Percentiles rank a stretch among this genome's conserved stretches.
phyloP scores from a whole-genome alignment of 1,284 basidiomycete species.

The Papiliotrema nemorosa region DNA sequence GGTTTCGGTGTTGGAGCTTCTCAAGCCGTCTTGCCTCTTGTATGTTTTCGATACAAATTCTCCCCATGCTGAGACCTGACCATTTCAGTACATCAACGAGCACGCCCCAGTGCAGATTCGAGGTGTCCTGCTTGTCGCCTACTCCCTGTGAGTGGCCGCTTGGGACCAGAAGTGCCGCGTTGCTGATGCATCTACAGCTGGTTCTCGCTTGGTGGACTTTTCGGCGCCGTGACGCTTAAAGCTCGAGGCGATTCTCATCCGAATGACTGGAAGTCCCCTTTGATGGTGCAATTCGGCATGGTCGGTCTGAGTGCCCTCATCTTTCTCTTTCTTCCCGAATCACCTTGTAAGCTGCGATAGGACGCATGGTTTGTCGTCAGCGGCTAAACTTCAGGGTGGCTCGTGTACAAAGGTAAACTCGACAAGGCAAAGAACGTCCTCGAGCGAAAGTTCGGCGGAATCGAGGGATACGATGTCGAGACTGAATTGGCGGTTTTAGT shows the following conservation, averaged over 20 bases:
- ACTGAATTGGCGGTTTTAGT: conserved; percentile 22
- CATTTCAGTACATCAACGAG: conserved; percentile 7
- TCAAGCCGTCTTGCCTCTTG: conserved; percentile 22
- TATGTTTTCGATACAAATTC: conserved; percentile 1
- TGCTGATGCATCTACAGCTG: too few species aligned
- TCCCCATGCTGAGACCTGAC: not conserved
- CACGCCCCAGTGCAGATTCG: not conserved
- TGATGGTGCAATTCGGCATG: not conserved
- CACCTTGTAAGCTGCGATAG: conserved; percentile 17
- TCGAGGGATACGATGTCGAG: conserved; percentile 28
- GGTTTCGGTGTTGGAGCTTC: conserved; percentile 25
- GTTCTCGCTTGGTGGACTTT: not conserved
- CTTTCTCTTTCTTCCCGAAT: conserved; percentile 21
- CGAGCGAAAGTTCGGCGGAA: conserved; percentile 15
- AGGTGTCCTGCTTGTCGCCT: conserved; percentile 4
- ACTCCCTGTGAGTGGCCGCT: too few species aligned
- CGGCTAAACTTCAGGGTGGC: conserved; percentile 1
- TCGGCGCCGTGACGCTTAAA: not conserved
- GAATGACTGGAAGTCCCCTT: not conserved
- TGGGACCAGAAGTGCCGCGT: too few species aligned
- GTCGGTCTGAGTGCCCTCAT: conserved; percentile 14
- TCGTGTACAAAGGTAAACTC: conserved; percentile 16
- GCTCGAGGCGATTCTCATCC: not conserved
- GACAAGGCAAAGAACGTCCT: conserved; percentile 16
- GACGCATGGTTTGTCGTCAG: too few species aligned